Percentiles rank a stretch among this genome's conserved stretches.
Evolutionary conservation across 1,284 basidiomycete species (phyloP).

Genomic region (Ceratobasidium theobromae): DNA sequence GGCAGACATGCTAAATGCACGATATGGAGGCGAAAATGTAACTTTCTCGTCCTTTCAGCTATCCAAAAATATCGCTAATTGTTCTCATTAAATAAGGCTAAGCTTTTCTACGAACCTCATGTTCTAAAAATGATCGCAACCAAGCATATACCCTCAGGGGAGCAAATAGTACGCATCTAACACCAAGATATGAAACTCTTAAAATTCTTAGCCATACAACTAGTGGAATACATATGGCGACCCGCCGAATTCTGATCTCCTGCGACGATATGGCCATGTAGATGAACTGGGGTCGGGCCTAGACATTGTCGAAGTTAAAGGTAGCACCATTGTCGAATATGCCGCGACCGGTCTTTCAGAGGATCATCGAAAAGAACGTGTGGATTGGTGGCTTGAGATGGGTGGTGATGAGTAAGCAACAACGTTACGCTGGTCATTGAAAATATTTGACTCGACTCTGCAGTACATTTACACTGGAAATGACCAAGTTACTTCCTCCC

Average conservation of each 20-base stretch:
- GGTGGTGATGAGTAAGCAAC: slow-evolving; percentile 83
- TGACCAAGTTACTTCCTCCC: slow-evolving; percentile 58
- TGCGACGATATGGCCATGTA: slow-evolving; percentile 92
- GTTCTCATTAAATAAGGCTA: slow-evolving; percentile 57
- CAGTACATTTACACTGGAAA: slow-evolving; percentile 65
- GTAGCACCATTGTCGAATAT: slow-evolving; percentile 69
- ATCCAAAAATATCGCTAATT: not conserved
- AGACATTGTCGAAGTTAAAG: slow-evolving; percentile 84
- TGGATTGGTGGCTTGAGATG: slow-evolving; percentile 90
- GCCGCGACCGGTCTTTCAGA: slow-evolving; percentile 43
- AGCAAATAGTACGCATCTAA: slow-evolving; percentile 75
- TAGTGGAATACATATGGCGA: slow-evolving; percentile 97
- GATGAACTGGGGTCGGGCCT: slow-evolving; percentile 82
- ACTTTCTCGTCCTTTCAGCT: not conserved
- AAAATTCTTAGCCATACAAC: slow-evolving; percentile 26
- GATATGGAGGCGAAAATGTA: slow-evolving; percentile 84
- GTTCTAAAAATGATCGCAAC: slow-evolving; percentile 82
- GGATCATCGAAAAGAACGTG: slow-evolving; percentile 54
- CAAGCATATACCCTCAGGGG: slow-evolving; percentile 69
- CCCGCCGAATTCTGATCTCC: slow-evolving; percentile 90
- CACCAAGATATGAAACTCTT: not conserved
- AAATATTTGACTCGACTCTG: slow-evolving; percentile 1
- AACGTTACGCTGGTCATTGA: not conserved
- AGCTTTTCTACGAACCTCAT: slow-evolving; percentile 76
- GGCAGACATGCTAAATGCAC: slow-evolving; percentile 93